Base-by-base conservation (phyloP, 2,329 filamentous ascomycete genomes). In the Tolypocladium tundrense region DNA sequence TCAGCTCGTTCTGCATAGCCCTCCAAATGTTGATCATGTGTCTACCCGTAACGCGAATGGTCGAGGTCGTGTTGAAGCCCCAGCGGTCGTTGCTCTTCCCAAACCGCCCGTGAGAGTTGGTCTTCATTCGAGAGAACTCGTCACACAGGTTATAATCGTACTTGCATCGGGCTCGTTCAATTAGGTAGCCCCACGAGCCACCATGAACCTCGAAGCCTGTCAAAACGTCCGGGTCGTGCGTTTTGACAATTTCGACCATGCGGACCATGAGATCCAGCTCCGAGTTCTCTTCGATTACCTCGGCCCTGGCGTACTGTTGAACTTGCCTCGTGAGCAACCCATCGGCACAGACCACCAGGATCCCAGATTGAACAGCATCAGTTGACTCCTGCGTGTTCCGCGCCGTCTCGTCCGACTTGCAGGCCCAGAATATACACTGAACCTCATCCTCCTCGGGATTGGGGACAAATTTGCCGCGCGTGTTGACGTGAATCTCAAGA, bases 1-100 rank as follows among this genome's bases (percentile, higher is more conserved):
- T 95, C 35, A 99, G 75, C 72, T 97, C 93, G n/a, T 87, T 84
- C 59, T 91, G 84, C 92, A 99, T 97, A 0, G 92, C 91, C 65
- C 93, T 84, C 91, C 94, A 97, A 52, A 97, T 88, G 65, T 97
- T 97, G 75, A 99, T 92, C 80, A 96, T 91, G 69, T 97, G 93
- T 60, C 94, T 83, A 6, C 94, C 94, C 0, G 92, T 97, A n/a
- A 99, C 84, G 58, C 86, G 86, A 63, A 97, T 91, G 3, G 90
- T 93, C 2, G 91, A 96, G 0, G 92, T 95, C 57, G 92, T 91
- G 61, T 91, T 94, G 75, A 96, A 96, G 0, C 92, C 93, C 93
- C 93, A 97, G 62, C 85, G 82, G 70, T 97, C 92, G 54, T 85
- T 85, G 31, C 96, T 90, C 70, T 90, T 96, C 24, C 90, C 90